These are phyloP conservation scores for Scutellaria baicalensis DNA, from an alignment of 257 asterid species.

Conservation along the genomic window DNA sequence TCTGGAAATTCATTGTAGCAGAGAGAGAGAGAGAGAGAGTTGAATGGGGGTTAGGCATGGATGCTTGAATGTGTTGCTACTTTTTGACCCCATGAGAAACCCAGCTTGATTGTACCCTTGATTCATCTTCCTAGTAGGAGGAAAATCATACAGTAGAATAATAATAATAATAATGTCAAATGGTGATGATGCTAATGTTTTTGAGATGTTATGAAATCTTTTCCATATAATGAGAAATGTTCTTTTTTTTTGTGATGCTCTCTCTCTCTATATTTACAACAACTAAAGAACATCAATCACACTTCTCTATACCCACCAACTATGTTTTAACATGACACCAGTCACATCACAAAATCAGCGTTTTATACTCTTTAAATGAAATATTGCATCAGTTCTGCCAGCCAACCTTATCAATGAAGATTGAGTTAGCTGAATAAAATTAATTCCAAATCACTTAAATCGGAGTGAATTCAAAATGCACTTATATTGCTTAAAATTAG, in stretches of 20 bases:
- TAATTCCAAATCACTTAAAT: too few species aligned
- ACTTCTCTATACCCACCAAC: too few species aligned
- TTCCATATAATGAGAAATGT: background rate
- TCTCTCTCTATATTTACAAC: background rate
- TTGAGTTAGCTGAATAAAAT: too few species aligned
- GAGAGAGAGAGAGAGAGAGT: background rate
- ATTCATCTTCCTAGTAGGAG: background rate
- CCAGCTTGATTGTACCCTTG: background rate
- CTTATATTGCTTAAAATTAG: too few species aligned
- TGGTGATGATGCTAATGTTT: background rate
- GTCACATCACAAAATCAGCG: too few species aligned
- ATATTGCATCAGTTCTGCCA: too few species aligned
- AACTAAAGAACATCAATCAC: too few species aligned
- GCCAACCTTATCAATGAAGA: too few species aligned
- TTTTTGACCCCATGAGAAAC: background rate
- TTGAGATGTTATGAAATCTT: background rate
- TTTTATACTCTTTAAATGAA: too few species aligned
- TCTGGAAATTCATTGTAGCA: background rate
- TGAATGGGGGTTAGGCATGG: background rate
- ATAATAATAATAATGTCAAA: background rate
- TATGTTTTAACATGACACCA: too few species aligned
- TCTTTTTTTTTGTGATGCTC: background rate
- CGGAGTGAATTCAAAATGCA: too few species aligned
- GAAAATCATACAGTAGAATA: background rate
- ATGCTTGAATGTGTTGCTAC: constrained; percentile 6